Conservation (phyloP, 2,329 filamentous ascomycete genomes). For the Aschersonia sp. region DNA sequence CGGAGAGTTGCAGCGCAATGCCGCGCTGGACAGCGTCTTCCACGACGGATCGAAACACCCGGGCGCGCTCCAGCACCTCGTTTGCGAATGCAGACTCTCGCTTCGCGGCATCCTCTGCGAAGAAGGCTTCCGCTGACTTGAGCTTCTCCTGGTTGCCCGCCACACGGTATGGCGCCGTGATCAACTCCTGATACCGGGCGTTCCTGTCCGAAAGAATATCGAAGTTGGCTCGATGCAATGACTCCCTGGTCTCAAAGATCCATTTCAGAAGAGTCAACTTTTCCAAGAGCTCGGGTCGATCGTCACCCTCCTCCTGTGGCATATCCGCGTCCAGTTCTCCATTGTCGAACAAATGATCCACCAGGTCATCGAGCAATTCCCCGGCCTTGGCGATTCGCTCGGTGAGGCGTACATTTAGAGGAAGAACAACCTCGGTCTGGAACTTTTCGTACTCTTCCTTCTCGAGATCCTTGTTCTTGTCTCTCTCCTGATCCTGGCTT, state of each 20-base stretch:
- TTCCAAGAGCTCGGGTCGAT: slow-evolving; percentile 84
- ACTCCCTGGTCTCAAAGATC: slow-evolving; percentile 90
- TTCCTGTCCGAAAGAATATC: slow-evolving; percentile 76
- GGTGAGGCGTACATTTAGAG: slow-evolving; percentile 66
- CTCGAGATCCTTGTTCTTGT: slow-evolving; percentile 54
- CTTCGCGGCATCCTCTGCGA: slow-evolving; percentile 60
- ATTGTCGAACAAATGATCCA: slow-evolving; percentile 57
- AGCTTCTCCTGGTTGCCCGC: slow-evolving; percentile 69
- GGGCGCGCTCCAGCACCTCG: slow-evolving; percentile 56
- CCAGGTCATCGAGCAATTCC: slow-evolving; percentile 62
- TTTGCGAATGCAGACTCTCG: slow-evolving; percentile 57
- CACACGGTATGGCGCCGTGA: slow-evolving; percentile 64
- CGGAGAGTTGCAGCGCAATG: slow-evolving; percentile 80
- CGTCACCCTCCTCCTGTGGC: slow-evolving; percentile 88
- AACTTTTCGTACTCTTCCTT: slow-evolving; percentile 76
- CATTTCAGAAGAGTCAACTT: slow-evolving; percentile 91
- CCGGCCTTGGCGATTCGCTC: slow-evolving; percentile 61
- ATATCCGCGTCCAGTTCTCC: slow-evolving; percentile 53
- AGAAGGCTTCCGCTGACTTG: slow-evolving; percentile 66
- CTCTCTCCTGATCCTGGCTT: slow-evolving; percentile 53
- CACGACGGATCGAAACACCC: slow-evolving; percentile 64
- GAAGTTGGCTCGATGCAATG: slow-evolving; percentile 70
- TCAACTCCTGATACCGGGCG: slow-evolving; percentile 70
- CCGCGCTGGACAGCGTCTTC: slow-evolving; percentile 76
- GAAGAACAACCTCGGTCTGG: slow-evolving; percentile 68